Evolutionary conservation across 306 rosid genomes (phyloP), one percentile per base, ranked within the genome.

Genomic region (Cajanus cajan): DNA sequence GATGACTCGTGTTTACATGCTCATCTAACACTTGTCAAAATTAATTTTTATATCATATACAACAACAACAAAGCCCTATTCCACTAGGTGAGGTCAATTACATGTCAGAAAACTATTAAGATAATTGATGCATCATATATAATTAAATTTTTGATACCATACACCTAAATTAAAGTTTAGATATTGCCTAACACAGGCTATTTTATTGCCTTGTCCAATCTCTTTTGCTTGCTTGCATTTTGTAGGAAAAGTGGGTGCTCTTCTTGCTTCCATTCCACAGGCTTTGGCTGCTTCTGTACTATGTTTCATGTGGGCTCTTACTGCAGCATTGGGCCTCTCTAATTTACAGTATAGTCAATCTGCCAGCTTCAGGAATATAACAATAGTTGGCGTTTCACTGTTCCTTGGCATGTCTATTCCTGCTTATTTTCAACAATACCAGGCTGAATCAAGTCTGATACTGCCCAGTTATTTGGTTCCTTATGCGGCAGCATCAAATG

Each of bases 401-500:
- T 95, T 95, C 89, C 90, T 95, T 16, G 97, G 98, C n/a, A 86
- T 95, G 83, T 95, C 98, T 4, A 68, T 95, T 59, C 98, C 98
- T 66, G 86, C 98, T 41, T 95, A 95, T 85, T 90, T 95, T 87
- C 98, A 95, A 81, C 98, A 86, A 74, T 95, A 88, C 80, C 95
- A 91, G 64, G 80, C 96, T 19, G 91, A 78, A 55, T 63, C 87
- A 54, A 85, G 85, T 84, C 86, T 92, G 73, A 87, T 95, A 58
- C 87, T 95, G 33, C 98, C 98, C 10, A 86, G 92, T 81, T 92
- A 95, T 84, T 82, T 95, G 50, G 82, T 95, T 87, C 97, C 96
- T 21, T 95, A 88, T n/a, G 85, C 90, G 1, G 97, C 98, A 31
- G 98, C 98, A 47, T 92, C 98, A 40, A 86, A 74, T 82, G 98